phyloP scores from a whole-genome alignment of 805 yeast genomes.

The Lipomyces kockii region DNA sequence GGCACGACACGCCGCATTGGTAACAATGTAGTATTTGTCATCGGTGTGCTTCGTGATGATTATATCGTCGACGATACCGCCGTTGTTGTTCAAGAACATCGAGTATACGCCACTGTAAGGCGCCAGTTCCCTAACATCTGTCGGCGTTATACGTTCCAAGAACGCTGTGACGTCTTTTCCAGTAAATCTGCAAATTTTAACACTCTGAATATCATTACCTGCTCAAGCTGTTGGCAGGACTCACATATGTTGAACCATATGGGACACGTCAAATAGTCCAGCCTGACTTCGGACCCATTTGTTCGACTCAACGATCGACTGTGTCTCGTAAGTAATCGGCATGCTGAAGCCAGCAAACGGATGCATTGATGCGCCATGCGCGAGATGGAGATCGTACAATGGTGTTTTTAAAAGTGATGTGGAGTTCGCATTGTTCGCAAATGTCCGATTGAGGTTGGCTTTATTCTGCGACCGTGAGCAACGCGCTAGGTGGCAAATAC shows the following conservation, averaged over 20 bases:
- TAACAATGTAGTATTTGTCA: slow-evolving; percentile 79
- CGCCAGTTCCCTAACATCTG: slow-evolving; percentile 66
- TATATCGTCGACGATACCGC: slow-evolving; percentile 92
- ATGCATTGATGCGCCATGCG: slow-evolving; percentile 85
- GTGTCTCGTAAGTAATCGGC: slow-evolving; percentile 84
- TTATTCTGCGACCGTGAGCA: neutral
- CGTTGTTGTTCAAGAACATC: slow-evolving; percentile 67
- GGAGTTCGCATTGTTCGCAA: neutral
- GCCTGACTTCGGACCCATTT: slow-evolving; percentile 88
- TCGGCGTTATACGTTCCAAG: slow-evolving; percentile 83
- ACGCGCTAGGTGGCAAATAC: neutral
- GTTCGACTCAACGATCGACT: slow-evolving; percentile 89
- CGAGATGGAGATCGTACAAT: slow-evolving; percentile 75
- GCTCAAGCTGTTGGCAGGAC: slow-evolving; percentile 1
- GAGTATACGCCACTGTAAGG: slow-evolving; percentile 72
- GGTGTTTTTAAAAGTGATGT: slow-evolving; percentile 62
- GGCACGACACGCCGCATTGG: slow-evolving; percentile 93
- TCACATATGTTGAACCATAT: slow-evolving; percentile 83
- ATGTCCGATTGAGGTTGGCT: neutral
- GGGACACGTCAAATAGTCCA: slow-evolving; percentile 95
- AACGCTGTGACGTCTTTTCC: slow-evolving; percentile 73
- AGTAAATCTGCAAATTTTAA: slow-evolving; percentile 48
- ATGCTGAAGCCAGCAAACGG: slow-evolving; percentile 95
- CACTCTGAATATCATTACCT: neutral
- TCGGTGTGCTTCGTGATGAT: slow-evolving; percentile 82